Conservation (phyloP, 768 basidiomycete species). For the Tremella fuciformis region DNA sequence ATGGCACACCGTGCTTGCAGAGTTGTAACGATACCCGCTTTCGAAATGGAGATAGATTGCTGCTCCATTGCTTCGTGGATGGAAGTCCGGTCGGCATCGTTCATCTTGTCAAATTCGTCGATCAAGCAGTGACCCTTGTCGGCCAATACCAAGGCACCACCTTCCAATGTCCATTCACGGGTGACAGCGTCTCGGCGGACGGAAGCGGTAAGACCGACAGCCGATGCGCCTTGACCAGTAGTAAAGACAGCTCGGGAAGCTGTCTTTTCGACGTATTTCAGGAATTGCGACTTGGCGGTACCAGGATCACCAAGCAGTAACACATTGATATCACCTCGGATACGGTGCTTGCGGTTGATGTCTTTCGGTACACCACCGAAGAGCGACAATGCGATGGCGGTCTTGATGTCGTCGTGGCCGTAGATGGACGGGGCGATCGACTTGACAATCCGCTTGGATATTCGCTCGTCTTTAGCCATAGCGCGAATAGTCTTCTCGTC, state of each 20-base stretch:
- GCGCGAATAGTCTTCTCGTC: slow-evolving; percentile 88
- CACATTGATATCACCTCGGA: slow-evolving; percentile 97
- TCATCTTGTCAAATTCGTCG: slow-evolving; percentile 99
- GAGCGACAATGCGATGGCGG: slow-evolving; percentile 88
- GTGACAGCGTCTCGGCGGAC: slow-evolving; percentile 98
- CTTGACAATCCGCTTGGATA: slow-evolving; percentile 95
- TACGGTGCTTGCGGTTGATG: slow-evolving; percentile 91
- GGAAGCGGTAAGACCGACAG: slow-evolving; percentile 96
- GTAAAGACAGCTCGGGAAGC: slow-evolving; percentile 96
- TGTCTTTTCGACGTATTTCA: slow-evolving; percentile 99
- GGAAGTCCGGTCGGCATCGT: slow-evolving; percentile 93
- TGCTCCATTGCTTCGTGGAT: slow-evolving; percentile 99
- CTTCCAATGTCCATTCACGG: slow-evolving; percentile 96
- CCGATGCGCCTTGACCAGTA: slow-evolving; percentile 95
- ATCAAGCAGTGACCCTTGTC: slow-evolving; percentile 97
- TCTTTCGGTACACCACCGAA: slow-evolving; percentile 94
- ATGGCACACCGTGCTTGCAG: slow-evolving; percentile 96
- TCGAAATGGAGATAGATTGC: slow-evolving; percentile 97
- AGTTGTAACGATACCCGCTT: slow-evolving; percentile 97
- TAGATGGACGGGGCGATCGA: slow-evolving; percentile 99
- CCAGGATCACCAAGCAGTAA: slow-evolving; percentile 96
- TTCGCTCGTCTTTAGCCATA: slow-evolving; percentile 85
- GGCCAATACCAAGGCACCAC: slow-evolving; percentile 94
- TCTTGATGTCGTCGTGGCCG: slow-evolving; percentile 98
- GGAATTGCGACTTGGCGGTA: slow-evolving; percentile 97